Conservation (phyloP, 495 filamentous ascomycete genomes). For the Aspergillus nidulans region DNA sequence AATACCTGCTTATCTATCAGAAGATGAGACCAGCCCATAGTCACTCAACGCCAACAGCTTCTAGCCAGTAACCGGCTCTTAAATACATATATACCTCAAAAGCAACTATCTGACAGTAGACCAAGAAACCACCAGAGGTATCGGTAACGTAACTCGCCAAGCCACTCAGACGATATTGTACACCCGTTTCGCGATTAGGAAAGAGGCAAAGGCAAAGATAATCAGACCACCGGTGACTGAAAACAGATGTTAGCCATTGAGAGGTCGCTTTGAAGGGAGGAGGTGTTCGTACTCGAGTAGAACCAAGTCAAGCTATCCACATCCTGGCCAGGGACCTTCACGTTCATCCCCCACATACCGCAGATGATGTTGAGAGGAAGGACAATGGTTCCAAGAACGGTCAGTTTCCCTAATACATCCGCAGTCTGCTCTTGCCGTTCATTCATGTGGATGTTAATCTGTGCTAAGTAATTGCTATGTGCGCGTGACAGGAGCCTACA, state of each 20-base stretch:
- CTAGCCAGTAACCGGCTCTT: neutral
- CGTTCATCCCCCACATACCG: conserved; percentile 99
- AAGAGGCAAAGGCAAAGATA: conserved; percentile 73
- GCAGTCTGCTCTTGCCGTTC: conserved; percentile 95
- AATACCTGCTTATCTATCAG: conserved; percentile 1
- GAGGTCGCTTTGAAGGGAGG: neutral
- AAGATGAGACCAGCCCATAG: neutral
- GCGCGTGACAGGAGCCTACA: conserved; percentile 81
- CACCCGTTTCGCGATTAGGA: conserved; percentile 75
- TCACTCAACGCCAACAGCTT: neutral
- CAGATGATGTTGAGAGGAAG: conserved; percentile 98
- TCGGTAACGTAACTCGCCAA: neutral
- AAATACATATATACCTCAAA: neutral
- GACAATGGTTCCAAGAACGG: conserved; percentile 93
- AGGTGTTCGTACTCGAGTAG: conserved; percentile 48
- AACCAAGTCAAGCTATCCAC: conserved; percentile 60
- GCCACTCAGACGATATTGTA: conserved; percentile 56
- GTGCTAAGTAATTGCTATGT: conserved; percentile 92
- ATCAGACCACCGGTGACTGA: conserved; percentile 71
- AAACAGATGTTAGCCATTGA: conserved; percentile 1
- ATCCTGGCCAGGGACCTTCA: conserved; percentile 87
- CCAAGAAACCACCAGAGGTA: neutral
- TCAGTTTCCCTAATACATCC: conserved; percentile 90
- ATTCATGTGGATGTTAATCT: conserved; percentile 94
- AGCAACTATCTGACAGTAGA: neutral